Evolutionary conservation across 2,329 filamentous ascomycete genomes (phyloP), one percentile per base, ranked within the genome.

Genomic region (Aspergillus flavus): DNA sequence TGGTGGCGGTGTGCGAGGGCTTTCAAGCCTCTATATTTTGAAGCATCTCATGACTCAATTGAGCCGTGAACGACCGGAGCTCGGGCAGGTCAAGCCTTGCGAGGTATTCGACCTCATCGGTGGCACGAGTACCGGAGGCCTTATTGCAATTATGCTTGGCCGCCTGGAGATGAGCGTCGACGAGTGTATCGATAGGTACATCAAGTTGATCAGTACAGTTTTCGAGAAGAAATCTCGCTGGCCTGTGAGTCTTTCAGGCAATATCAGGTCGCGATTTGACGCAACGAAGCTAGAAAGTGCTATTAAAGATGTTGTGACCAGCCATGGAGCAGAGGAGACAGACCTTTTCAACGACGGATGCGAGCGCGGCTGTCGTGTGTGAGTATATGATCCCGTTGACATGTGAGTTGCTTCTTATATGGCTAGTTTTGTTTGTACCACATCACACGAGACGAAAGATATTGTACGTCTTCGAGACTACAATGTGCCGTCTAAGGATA

Each of bases 61-160:
- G n/a, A 14, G 63, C 64, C 3, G 64, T 78, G 32, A 69, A 71
- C 32, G 64, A 55, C 0, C 59, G 64, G 1, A 28, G 9, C 34
- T n/a, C 3, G 28, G 57, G 3, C 57, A 57, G 0, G 65, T 73
- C 1, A 70, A 73, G 55, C 75, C 76, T 14, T 75, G 75, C 57
- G 72, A 78, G 4, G 59, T 70, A 36, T 78, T 78, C 58, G 75
- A 78, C 57, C 72, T 83, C 60, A 81, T 83, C 9, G 72, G 69
- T 5, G 76, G 76, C 1, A 78, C 75, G 2, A 72, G 71, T 41
- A 74, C 75, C 3, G 75, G 75, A 61, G 75, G 75, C 72, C 53
- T 62, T 16, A 79, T 83, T 16, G 80, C 81, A 1, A 76, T 84
- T 34, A 80, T 84, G 75, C 74, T 83, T 10, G 81, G 81, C 0